Base-by-base conservation (phyloP, 2,329 filamentous ascomycete genomes). In the Talaromyces verruculosus region DNA sequence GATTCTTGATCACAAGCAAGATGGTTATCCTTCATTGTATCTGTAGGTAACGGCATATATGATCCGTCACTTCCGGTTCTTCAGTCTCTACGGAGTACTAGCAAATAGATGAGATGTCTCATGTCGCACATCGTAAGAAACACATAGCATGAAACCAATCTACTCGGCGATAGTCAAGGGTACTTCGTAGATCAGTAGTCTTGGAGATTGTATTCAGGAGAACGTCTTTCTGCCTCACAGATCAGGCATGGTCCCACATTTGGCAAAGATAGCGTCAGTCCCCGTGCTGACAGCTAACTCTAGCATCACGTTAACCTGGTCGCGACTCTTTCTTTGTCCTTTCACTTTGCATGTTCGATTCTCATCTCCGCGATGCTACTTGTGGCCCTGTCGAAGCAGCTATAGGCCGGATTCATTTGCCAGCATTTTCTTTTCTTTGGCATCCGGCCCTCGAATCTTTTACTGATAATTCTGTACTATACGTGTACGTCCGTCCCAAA, bases 401-500 rank as follows among this genome's bases (percentile, higher is more conserved):
- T 45, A 10, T 60, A 64, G 63, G 33, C 55, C 63, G 63, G 51
- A 51, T 51, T 39, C 25, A 39, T 39, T 43, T 19, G 11, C 61
- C 25, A 19, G 15, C 8, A 33, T 30, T 33, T 41, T 43, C 47
- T 53, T 62, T 28, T 62, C 45, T 60, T 64, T 59, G 30, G 53
- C 47, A 30, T 60, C 43, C 49, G 58, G 17, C 17, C 55, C n/a
- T 64, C 15, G 2, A 39, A 39, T 39, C 53, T 22, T 39, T 30
- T 57, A 11, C 33, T 63, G 47, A 57, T 59, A 37, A 45, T 60
- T 63, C 39, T 63, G 61, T 66, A 66, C 67, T 66, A 63, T 68
- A 68, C 58, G 66, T 65, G 67, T 68, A 63, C 59, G 67, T 68
- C 57, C 11, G 37, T 25, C 57, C 57, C 25, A 51, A 45, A 47